These are phyloP conservation scores for Abrus precatorius DNA, from an alignment of 306 rosid species.

Conservation along the genomic window DNA sequence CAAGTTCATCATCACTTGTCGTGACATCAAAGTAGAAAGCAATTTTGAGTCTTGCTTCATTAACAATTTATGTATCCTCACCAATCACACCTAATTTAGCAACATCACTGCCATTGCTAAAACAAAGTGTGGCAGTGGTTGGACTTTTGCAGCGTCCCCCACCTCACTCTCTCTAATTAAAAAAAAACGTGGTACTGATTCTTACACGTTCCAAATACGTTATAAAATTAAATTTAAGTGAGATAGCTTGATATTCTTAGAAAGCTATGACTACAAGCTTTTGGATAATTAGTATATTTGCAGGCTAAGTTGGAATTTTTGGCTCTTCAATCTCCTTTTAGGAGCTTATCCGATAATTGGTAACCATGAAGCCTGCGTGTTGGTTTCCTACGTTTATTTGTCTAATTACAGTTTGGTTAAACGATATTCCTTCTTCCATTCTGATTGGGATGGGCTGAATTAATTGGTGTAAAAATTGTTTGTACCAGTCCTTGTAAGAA, in stretches of 20 bases:
- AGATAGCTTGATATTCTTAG: not conserved
- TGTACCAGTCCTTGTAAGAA: not conserved
- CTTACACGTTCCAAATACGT: not conserved
- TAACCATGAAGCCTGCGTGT: not conserved
- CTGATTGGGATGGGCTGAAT: not conserved
- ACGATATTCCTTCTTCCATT: not conserved
- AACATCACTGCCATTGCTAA: not conserved
- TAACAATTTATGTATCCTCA: conserved; percentile 7
- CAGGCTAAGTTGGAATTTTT: not conserved
- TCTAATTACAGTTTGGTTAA: not conserved
- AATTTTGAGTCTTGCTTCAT: conserved; percentile 1
- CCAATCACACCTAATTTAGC: conserved; percentile 26
- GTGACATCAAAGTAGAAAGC: conserved; percentile 2
- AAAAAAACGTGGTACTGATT: not conserved
- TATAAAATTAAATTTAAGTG: not conserved
- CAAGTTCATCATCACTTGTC: conserved; percentile 10
- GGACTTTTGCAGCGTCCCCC: not conserved
- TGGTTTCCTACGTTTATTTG: not conserved
- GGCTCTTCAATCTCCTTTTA: not conserved
- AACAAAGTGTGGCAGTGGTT: not conserved
- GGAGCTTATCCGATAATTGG: not conserved
- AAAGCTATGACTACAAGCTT: not conserved
- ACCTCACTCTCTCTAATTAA: too few relatives aligned
- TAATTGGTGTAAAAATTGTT: not conserved
- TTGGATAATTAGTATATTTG: conserved; percentile 10